Base-by-base conservation (phyloP, 345 rosid genomes). In the Mercurialis annua region DNA sequence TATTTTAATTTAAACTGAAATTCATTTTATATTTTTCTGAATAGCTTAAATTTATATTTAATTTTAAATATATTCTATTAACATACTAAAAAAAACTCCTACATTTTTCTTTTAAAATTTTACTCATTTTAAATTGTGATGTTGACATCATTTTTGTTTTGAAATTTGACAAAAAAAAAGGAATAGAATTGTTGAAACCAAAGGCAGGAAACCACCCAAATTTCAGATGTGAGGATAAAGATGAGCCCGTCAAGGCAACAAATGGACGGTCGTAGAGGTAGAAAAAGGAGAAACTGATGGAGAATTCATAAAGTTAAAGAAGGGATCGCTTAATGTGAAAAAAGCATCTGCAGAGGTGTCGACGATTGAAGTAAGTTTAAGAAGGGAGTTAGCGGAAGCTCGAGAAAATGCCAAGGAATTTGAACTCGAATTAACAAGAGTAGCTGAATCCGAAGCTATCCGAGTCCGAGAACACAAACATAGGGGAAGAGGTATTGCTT, bases 241-340 rank as follows among this genome's bases (percentile, higher is more conserved):
- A 71, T 42, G 80, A 72, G 44, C 77, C 73, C 31, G 51, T 84
- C 47, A 85, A 88, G 92, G 81, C 65, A 33, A 59, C 59, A 42
- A 86, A 83, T 63, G 95, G 86, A 69, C 90, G 76, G 17, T 55
- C 71, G 72, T 72, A 14, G 66, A 71, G 47, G 82, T 61, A 20
- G 84, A 73, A 30, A 86, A 72, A 64, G 87, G 55, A 70, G 99
- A 90, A 73, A 79, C 82, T 53, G 73, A 83, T 64, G 97, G 90
- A 62, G 98, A 84, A 72, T 95, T 95, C 82, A 90, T 95, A 51
- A 95, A 95, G 74, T 92, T 95, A 58, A 97, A 94, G 81, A 87
- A 77, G 82, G 99, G 89, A 79, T 78, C 83, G 14, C 65, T 87
- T 8, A 94, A 89, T 71, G 74, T 68, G 30, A 90, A 87, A 73